A percentile compares a stretch with the other conserved stretches of the same genome.
Conservation (phyloP, 2,329 filamentous ascomycete species). For the Raffaelea ambrosiae region DNA sequence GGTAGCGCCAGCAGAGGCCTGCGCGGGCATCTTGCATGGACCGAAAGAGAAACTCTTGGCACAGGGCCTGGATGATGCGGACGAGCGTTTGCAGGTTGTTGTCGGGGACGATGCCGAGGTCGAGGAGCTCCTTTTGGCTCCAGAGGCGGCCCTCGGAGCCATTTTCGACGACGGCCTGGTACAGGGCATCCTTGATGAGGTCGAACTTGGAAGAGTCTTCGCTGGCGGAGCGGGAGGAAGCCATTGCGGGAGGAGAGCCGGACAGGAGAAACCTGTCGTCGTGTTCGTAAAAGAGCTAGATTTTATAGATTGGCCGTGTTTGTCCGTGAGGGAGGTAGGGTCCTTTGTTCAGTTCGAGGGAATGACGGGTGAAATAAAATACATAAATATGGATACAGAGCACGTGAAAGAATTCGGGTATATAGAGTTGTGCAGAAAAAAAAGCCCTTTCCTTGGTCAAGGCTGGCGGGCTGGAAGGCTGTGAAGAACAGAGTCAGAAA, state of each 20-base stretch:
- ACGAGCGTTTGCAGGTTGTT: conserved; percentile 46
- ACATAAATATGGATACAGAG: too few relatives aligned
- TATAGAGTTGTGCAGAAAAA: too few relatives aligned
- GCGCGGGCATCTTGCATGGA: conserved; percentile 32
- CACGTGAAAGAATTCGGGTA: too few relatives aligned
- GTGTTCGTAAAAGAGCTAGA: too few relatives aligned
- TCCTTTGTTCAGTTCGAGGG: too few relatives aligned
- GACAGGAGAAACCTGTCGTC: too few relatives aligned
- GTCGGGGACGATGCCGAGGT: conserved; percentile 48
- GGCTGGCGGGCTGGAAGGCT: too few relatives aligned
- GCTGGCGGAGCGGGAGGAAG: conserved; percentile 13
- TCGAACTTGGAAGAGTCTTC: conserved; percentile 31
- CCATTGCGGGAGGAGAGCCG: conserved; percentile 5
- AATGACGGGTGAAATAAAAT: too few relatives aligned
- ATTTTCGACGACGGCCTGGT: conserved; percentile 44
- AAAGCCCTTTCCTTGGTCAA: too few relatives aligned
- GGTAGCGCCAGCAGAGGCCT: conserved; percentile 49
- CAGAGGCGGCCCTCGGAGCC: conserved; percentile 41
- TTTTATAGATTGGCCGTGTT: too few relatives aligned
- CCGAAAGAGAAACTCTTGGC: conserved; percentile 52
- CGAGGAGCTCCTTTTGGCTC: conserved; percentile 49
- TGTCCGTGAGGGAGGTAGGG: too few relatives aligned
- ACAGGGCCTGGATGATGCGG: conserved; percentile 47
- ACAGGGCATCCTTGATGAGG: conserved; percentile 48
- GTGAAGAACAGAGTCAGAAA: too few relatives aligned